phyloP scores from a whole-genome alignment of 768 basidiomycete species.

The Leccinum incarnatum region DNA sequence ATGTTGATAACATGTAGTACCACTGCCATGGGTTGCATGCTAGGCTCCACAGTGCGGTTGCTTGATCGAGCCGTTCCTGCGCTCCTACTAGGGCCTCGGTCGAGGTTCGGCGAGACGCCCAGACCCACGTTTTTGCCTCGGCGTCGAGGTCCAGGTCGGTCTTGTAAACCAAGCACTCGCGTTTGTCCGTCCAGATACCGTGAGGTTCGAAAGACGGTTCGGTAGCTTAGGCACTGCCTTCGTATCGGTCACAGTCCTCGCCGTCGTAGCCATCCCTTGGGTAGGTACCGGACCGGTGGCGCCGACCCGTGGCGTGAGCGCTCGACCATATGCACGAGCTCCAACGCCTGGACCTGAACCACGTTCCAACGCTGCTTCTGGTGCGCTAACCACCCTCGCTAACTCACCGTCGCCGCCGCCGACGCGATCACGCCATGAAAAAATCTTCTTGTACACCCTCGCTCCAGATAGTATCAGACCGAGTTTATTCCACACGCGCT shows the following conservation, averaged over 20 bases:
- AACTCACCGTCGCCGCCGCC: neutral
- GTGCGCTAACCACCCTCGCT: neutral
- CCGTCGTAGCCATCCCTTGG: neutral
- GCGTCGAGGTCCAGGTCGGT: slow-evolving; percentile 7
- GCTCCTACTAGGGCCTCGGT: slow-evolving; percentile 1
- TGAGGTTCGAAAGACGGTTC: neutral
- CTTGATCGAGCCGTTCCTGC: neutral
- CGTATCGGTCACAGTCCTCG: neutral
- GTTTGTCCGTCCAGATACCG: slow-evolving; percentile 1
- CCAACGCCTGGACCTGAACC: neutral
- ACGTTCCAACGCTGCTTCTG: neutral
- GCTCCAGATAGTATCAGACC: slow-evolving; percentile 2
- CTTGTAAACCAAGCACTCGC: neutral
- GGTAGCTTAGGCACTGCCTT: neutral
- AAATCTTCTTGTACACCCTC: slow-evolving; percentile 6
- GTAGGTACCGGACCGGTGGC: slow-evolving; percentile 9
- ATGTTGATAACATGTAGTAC: neutral
- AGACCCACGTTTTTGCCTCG: neutral
- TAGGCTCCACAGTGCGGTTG: neutral
- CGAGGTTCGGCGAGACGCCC: slow-evolving; percentile 11
- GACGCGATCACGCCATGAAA: slow-evolving; percentile 12
- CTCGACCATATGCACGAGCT: neutral
- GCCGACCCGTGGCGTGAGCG: slow-evolving; percentile 11
- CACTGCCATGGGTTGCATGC: neutral
- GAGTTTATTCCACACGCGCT: neutral